These are phyloP conservation scores for Fraxinus americana DNA, from an alignment of 257 asterid genomes.

Conservation along the genomic window DNA sequence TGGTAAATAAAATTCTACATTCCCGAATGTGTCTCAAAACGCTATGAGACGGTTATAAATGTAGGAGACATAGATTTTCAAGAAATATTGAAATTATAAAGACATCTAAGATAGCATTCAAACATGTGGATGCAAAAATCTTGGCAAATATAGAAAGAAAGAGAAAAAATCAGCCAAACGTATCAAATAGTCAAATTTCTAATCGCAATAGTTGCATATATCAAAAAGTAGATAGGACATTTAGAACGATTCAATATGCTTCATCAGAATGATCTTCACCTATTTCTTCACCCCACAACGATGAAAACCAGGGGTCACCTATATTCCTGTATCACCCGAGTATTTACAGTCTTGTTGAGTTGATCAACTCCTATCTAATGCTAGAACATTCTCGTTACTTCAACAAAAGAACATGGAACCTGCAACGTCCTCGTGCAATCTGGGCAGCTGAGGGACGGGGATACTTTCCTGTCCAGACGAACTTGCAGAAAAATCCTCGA, in stretches of 20 bases:
- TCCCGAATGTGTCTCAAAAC: neutral
- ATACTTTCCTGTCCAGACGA: constrained; percentile 34
- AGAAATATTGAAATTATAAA: neutral
- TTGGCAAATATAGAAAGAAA: neutral
- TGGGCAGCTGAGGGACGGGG: constrained; percentile 67
- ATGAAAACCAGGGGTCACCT: neutral
- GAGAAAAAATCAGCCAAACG: neutral
- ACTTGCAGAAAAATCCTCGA: constrained; percentile 65
- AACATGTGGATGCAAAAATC: neutral
- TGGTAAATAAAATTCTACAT: neutral
- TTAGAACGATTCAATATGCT: neutral
- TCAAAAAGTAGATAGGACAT: neutral
- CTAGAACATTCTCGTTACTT: constrained; percentile 17
- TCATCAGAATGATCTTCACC: neutral
- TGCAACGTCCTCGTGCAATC: constrained; percentile 69
- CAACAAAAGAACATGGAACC: constrained; percentile 95
- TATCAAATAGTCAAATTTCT: neutral
- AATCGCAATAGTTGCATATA: neutral
- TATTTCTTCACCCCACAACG: neutral
- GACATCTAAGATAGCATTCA: neutral
- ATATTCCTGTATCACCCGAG: neutral
- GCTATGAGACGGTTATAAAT: neutral
- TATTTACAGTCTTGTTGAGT: constrained; percentile 30
- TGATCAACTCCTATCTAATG: neutral
- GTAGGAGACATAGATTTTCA: neutral